Conservation (phyloP, 805 yeast species). For the Saccharomycopsis fibuligera region DNA sequence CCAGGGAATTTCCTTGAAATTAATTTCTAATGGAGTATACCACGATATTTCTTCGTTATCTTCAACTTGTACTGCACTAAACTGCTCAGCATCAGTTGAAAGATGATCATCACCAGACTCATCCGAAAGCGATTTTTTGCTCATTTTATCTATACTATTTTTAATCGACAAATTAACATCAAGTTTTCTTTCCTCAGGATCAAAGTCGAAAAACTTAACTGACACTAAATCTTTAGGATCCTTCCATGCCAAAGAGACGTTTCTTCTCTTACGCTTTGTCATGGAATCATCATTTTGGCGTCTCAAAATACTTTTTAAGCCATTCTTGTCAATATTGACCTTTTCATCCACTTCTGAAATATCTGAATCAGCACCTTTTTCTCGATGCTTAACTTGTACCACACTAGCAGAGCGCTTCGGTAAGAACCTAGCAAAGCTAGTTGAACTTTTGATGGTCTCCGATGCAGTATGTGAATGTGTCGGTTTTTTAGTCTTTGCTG, state of each 20-base stretch:
- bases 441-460: conserved; percentile 3
- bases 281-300: conserved; percentile 15
- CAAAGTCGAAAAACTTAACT: conserved; percentile 18
- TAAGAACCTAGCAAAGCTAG: conserved; percentile 18
- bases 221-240: conserved; percentile 7
- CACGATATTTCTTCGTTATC: conserved; percentile 22
- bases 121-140: not conserved
- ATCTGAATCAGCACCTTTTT: not conserved
- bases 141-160: conserved; percentile 2
- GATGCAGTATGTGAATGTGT: conserved; percentile 13
- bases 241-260: conserved; percentile 17
- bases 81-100: not conserved
- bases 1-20: conserved; percentile 19
- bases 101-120: too few relatives aligned
- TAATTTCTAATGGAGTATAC: conserved; percentile 23
- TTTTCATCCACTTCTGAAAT: conserved; percentile 19
- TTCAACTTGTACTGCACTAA: not conserved
- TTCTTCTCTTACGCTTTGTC: conserved; percentile 19
- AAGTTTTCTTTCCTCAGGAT: conserved; percentile 17
- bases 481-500: conserved; percentile 1
- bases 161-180: not conserved
- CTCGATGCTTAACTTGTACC: not conserved
- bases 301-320: conserved; percentile 19
- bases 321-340: conserved; percentile 8
- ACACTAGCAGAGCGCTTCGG: conserved; percentile 2